Evolutionary conservation across 2,329 filamentous ascomycete species (phyloP), one percentile per base, ranked within the genome.

Genomic region (Penicillium concentricum): DNA sequence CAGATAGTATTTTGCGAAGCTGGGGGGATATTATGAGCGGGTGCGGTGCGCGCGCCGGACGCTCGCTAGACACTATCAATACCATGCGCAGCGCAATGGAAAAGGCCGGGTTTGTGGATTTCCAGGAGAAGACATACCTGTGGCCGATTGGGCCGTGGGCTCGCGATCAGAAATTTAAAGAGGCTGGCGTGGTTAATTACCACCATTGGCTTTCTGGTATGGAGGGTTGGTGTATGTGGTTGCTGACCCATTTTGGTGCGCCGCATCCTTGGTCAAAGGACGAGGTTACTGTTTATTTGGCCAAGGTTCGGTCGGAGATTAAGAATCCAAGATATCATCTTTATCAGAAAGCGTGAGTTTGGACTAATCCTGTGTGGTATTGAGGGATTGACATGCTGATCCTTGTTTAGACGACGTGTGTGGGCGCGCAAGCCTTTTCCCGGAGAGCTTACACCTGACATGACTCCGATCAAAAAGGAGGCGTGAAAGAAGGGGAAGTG

Each of bases 121-220:
- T 54, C 6, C 52, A 54, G 5, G 52, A 54, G 45, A 42, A 54
- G 38, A 2, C 15, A 12, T 42, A 42, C 5, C 7, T 38, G 18
- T 54, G 52, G 52, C 52, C 45, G 20, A 54, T 54, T 35, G 52
- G 52, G 4, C 45, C 52, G 13, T 54, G 52, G 52, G 26, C 52
- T 10, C 44, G 45, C 4, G 45, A 43, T 16, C 8, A 50, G 28
- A 32, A 50, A 28, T 42, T 28, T 20, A 54, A 54, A 35, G 52
- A 54, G 45, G 45, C 45, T 1, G 52, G 52, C 0, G 4, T 47
- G 1, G 37, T 50, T 3, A 49, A 54, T 42, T 41, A 30, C 30
- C 44, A 54, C 28, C 52, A 54, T 35, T 54, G 52, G 52, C 3
- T 50, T 24, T 22, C 35, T n/a, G 52, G 52, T 18, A 41, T 50